Evolutionary conservation across 805 yeast genomes (phyloP), one percentile per base, ranked within the genome.

Genomic region (Candida khao-thaluensis): DNA sequence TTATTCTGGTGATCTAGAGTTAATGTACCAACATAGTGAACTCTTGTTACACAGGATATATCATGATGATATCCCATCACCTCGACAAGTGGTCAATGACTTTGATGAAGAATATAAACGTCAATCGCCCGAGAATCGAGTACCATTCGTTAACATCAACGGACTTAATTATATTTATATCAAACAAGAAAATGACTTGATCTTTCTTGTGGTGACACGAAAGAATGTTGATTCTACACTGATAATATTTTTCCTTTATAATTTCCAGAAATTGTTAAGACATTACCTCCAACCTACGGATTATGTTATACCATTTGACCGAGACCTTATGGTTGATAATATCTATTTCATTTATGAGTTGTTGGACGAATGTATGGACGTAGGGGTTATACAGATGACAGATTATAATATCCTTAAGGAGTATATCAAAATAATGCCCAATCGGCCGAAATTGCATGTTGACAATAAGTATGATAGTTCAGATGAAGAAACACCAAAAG

Each of bases 311-410:
- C 33, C 23, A 15, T 58, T 84, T 28, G 77, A 76, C 50, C 72
- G 72, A 38, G 89, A 82, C 39, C 51, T 77, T 12, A 74, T 87
- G 2, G 63, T 76, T 16, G 95, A 88, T 58, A 91, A 88, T 59
- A 75, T 77, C 47, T 79, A 81, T 23, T 66, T 88, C 35, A 75
- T 88, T 6, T 83, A 82, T 59, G 96, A 89, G 56, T 63, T 88
- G n/a, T 60, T 88, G 30, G 96, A 88, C 55, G 96, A 88, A 54
- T 84, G 88, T 71, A 75, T 86, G 78, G 96, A 89, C 59, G 84
- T 76, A 59, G 96, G 96, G 7, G 63, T 84, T n/a, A 80, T 88
- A 1, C 96, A 89, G 61, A 69, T 84, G 38, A 85, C 96, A 0
- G 95, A 89, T 53, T 76, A 79, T 37, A 83, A 82, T 46, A 75